phyloP scores from a whole-genome alignment of 208 protist genomes.

The Leptomonas pyrrhocoris region DNA sequence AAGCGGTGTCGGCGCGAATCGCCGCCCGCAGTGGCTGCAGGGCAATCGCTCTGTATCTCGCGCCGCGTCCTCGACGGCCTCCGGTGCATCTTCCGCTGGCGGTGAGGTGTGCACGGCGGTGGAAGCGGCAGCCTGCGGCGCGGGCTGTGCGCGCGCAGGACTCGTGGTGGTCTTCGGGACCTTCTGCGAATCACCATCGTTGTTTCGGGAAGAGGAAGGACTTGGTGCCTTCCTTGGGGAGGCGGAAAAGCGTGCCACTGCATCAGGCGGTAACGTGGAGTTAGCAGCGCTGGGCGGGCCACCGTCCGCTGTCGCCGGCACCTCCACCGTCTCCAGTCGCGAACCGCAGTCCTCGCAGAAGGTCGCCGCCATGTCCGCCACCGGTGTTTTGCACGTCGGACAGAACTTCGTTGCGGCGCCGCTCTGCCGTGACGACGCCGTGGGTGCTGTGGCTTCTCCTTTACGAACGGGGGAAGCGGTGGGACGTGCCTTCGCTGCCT shows the following conservation, averaged over 20 bases:
- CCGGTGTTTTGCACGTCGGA: conserved; percentile 46
- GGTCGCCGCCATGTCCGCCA: conserved; percentile 46
- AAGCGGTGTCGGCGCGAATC: conserved; percentile 74
- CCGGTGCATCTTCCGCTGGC: background rate
- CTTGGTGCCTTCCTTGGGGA: background rate
- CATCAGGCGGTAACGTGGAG: conserved; percentile 12
- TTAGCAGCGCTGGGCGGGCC: conserved; percentile 5
- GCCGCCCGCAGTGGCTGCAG: conserved; percentile 79
- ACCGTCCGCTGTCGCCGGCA: background rate
- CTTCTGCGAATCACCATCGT: background rate
- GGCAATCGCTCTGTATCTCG: conserved; percentile 33
- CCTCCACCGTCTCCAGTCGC: conserved; percentile 38
- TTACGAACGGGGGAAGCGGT: background rate
- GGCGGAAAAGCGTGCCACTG: conserved; percentile 7
- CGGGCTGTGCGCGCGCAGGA: background rate
- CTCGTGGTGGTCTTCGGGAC: background rate
- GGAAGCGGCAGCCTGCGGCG: background rate
- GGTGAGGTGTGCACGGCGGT: no score
- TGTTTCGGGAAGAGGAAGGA: background rate
- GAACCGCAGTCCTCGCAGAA: conserved; percentile 88
- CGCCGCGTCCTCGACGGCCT: background rate
- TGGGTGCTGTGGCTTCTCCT: background rate
- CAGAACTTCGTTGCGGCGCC: conserved; percentile 42
- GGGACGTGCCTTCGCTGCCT: background rate
- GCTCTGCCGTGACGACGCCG: background rate